These are phyloP conservation scores for Ascochyta clinopodiicola DNA, from an alignment of 2,329 filamentous ascomycete species.

Conservation along the genomic window DNA sequence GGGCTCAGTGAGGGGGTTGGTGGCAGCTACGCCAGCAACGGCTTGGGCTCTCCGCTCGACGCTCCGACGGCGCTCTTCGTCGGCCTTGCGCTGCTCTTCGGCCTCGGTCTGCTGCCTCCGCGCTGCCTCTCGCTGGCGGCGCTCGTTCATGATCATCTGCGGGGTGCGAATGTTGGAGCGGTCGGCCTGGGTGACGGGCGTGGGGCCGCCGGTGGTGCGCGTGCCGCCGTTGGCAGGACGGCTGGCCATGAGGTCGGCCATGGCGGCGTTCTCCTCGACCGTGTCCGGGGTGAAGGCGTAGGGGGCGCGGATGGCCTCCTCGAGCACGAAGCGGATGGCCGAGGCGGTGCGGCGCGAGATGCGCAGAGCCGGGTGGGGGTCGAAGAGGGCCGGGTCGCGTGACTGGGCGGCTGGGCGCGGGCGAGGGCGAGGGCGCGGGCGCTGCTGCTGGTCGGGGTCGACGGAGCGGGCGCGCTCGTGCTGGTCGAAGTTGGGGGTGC, in stretches of 20 bases:
- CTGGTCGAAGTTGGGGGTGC: constrained; percentile 56
- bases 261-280: constrained; percentile 86
- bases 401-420: constrained; percentile 28
- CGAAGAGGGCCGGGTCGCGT: constrained; percentile 30
- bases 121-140: constrained; percentile 76
- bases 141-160: constrained; percentile 88
- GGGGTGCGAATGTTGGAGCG: constrained; percentile 76
- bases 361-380: constrained; percentile 64
- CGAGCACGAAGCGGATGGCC: constrained; percentile 89
- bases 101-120: constrained; percentile 68
- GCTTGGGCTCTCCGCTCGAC: constrained; percentile 67
- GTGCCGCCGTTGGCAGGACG: constrained; percentile 65
- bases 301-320: constrained; percentile 85
- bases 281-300: constrained; percentile 82
- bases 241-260: constrained; percentile 80
- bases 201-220: constrained; percentile 58
- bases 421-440: constrained; percentile 37
- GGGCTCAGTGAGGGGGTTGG: constrained; percentile 37
- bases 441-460: constrained; percentile 48
- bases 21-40: constrained; percentile 59
- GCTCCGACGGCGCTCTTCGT: constrained; percentile 59
- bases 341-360: constrained; percentile 86
- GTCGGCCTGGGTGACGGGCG: constrained; percentile 59
- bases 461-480: constrained; percentile 52
- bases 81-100: constrained; percentile 62